Evolutionary conservation across 768 basidiomycete species (phyloP).

Genomic region (Suillus spraguei): DNA sequence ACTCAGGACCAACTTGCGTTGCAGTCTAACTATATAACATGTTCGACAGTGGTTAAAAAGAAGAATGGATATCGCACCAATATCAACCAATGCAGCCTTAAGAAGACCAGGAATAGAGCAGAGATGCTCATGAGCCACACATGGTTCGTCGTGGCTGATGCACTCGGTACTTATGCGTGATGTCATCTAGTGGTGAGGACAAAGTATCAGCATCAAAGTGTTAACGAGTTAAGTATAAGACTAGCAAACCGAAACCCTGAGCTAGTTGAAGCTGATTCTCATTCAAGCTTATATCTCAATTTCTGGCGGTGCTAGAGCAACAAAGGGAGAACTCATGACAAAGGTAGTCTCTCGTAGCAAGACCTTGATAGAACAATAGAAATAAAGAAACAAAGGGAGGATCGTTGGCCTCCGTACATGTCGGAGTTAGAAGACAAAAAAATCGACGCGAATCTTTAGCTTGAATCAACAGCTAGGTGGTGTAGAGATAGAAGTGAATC

Average conservation of each 20-base stretch:
- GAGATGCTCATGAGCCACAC: neutral
- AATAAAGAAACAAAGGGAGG: neutral
- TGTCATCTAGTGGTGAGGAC: neutral
- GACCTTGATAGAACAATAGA: neutral
- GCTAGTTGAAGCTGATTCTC: neutral
- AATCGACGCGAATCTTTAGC: too few species aligned
- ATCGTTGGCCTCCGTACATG: too few species aligned
- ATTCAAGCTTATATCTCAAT: neutral
- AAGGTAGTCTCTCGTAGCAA: neutral
- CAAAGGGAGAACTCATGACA: neutral
- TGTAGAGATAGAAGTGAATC: too few species aligned
- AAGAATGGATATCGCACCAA: neutral
- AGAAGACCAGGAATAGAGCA: neutral
- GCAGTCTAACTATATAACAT: neutral
- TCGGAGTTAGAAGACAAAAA: neutral
- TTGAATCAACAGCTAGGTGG: too few species aligned
- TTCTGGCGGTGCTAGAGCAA: neutral
- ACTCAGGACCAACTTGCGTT: neutral
- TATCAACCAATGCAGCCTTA: neutral
- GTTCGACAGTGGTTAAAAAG: neutral
- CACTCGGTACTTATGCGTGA: neutral
- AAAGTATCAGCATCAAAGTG: neutral
- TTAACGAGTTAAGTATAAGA: neutral
- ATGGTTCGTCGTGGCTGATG: neutral
- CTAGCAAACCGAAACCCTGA: neutral